These are phyloP conservation scores for Sclerotinia subarctica DNA, from an alignment of 2,329 filamentous ascomycete genomes.

Conservation along the genomic window DNA sequence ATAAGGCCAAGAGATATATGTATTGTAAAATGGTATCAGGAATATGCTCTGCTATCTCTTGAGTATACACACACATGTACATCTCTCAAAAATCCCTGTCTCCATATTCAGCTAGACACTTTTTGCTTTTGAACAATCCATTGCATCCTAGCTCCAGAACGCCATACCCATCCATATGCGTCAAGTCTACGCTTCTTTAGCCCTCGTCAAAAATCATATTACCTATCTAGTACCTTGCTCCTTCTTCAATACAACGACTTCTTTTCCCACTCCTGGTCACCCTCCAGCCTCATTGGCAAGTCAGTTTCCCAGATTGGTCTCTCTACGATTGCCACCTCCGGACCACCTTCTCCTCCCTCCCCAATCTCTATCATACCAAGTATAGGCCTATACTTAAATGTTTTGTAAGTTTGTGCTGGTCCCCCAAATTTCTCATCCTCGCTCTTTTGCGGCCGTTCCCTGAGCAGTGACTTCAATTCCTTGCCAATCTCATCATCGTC, in stretches of 20 bases:
- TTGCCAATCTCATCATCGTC: slow-evolving; percentile 8
- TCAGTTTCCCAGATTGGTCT: slow-evolving; percentile 80
- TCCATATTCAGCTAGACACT: slow-evolving; percentile 1
- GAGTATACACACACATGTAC: slow-evolving; percentile 8
- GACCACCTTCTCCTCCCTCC: slow-evolving; percentile 38
- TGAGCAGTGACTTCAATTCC: slow-evolving; percentile 4
- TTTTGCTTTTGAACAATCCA: slow-evolving; percentile 13
- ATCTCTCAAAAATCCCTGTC: not conserved
- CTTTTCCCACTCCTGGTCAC: slow-evolving; percentile 51
- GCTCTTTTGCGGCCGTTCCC: slow-evolving; percentile 31
- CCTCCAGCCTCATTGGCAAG: slow-evolving; percentile 67
- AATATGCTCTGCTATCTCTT: slow-evolving; percentile 2
- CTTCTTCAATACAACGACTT: slow-evolving; percentile 9
- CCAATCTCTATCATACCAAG: slow-evolving; percentile 61
- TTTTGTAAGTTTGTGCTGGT: slow-evolving; percentile 58
- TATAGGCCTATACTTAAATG: slow-evolving; percentile 92
- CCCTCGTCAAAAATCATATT: not conserved
- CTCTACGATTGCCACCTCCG: slow-evolving; percentile 87
- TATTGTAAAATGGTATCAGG: slow-evolving; percentile 10
- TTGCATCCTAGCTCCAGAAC: slow-evolving; percentile 11
- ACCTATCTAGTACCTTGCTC: not conserved
- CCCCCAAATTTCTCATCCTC: slow-evolving; percentile 31
- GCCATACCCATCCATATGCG: slow-evolving; percentile 14
- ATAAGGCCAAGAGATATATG: not conserved
- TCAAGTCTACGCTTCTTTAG: not conserved